Conservation (phyloP, 768 basidiomycete species). For the Clavulina sp. region DNA sequence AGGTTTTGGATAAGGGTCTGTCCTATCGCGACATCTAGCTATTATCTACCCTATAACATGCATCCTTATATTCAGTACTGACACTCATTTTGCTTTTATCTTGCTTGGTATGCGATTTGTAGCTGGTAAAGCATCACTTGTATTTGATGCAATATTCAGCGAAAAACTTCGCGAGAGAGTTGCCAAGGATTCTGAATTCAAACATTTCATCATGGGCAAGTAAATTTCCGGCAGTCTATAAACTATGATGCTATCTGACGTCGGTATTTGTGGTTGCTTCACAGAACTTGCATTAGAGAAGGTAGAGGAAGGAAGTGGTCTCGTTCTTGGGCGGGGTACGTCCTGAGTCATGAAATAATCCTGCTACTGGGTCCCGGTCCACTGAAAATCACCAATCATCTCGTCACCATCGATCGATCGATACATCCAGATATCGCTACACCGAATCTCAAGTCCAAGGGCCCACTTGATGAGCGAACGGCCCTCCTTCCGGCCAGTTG, state of each 20-base stretch:
- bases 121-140: slow-evolving; percentile 54
- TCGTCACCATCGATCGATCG: not conserved
- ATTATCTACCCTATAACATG: not conserved
- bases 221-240: slow-evolving; percentile 5
- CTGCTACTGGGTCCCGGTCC: slow-evolving; percentile 1
- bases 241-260: not conserved
- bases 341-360: no score
- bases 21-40: not conserved
- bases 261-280: not conserved
- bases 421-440: slow-evolving; percentile 29
- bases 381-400: not conserved
- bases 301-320: slow-evolving; percentile 10
- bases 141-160: slow-evolving; percentile 60
- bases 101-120: not conserved
- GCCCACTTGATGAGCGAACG: slow-evolving; percentile 40
- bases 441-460: slow-evolving; percentile 65
- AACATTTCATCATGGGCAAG: slow-evolving; percentile 50
- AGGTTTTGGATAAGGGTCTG: slow-evolving; percentile 7
- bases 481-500: slow-evolving; percentile 35
- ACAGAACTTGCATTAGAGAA: slow-evolving; percentile 10
- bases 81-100: no score
- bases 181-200: slow-evolving; percentile 45
- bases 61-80: no score
- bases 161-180: slow-evolving; percentile 38
- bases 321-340: slow-evolving; percentile 11